Conservation (phyloP, 805 yeast genomes). For the Pichia eremophila region DNA sequence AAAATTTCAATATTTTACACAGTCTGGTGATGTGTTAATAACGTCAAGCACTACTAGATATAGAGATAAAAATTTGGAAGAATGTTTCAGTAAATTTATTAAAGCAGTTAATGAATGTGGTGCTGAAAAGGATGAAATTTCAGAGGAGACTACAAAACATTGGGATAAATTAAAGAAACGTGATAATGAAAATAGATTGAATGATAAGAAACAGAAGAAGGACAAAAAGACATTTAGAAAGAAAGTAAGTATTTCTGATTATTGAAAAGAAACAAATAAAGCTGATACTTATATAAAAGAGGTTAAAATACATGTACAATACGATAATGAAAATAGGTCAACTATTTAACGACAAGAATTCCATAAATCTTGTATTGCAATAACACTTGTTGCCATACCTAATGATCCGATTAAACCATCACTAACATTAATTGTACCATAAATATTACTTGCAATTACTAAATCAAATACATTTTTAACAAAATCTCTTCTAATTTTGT, state of each 20-base stretch:
- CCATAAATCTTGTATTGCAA: slow-evolving; percentile 75
- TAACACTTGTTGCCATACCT: slow-evolving; percentile 70
- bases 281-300: not conserved
- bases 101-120: slow-evolving; percentile 31
- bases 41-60: slow-evolving; percentile 27
- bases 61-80: slow-evolving; percentile 35
- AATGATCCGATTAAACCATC: slow-evolving; percentile 81
- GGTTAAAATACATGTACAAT: not conserved
- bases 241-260: slow-evolving; percentile 13
- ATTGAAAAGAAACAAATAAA: not conserved
- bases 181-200: slow-evolving; percentile 16
- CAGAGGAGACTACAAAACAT: slow-evolving; percentile 30
- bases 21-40: slow-evolving; percentile 20
- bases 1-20: slow-evolving; percentile 21
- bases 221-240: slow-evolving; percentile 19
- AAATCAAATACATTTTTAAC: slow-evolving; percentile 71
- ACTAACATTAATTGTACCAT: slow-evolving; percentile 48
- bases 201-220: slow-evolving; percentile 14
- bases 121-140: slow-evolving; percentile 29
- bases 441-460: slow-evolving; percentile 64
- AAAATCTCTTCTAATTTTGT: slow-evolving; percentile 47
- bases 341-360: not conserved
- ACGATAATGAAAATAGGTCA: not conserved
- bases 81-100: slow-evolving; percentile 38
- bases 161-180: slow-evolving; percentile 30